Percentiles rank a stretch among this genome's conserved stretches.
Conservation (phyloP, 768 basidiomycete species). For the Trametes sanguinea region DNA sequence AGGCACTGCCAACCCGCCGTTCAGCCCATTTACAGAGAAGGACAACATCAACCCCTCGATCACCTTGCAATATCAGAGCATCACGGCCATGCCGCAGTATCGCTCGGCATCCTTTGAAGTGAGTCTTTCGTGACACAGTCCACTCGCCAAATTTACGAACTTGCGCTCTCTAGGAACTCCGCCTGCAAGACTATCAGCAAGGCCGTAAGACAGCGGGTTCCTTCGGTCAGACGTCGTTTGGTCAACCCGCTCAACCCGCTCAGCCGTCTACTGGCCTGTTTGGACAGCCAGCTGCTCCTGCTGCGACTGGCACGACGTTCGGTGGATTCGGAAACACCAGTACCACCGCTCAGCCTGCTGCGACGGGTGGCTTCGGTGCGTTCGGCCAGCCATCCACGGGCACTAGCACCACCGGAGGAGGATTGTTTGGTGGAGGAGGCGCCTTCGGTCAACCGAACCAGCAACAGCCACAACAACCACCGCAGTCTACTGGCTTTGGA, state of each 20-base stretch:
- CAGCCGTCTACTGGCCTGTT: conserved; percentile 31
- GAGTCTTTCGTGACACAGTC: conserved; percentile 22
- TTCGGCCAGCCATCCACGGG: conserved; percentile 38
- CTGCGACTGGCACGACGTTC: conserved; percentile 34
- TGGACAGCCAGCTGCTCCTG: conserved; percentile 34
- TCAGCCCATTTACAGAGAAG: conserved; percentile 61
- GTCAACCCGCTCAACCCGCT: conserved; percentile 29
- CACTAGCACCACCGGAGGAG: conserved; percentile 24
- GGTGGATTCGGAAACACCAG: conserved; percentile 30
- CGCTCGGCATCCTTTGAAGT: conserved; percentile 66
- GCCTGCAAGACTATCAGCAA: conserved; percentile 50
- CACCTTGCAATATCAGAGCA: conserved; percentile 77
- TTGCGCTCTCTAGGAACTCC: conserved; percentile 40
- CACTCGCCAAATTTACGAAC: background rate
- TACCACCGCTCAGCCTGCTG: conserved; percentile 27
- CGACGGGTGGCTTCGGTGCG: conserved; percentile 33
- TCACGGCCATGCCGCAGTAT: conserved; percentile 79
- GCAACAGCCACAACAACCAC: conserved; percentile 33
- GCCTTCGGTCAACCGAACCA: conserved; percentile 35
- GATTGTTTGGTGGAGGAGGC: conserved; percentile 29
- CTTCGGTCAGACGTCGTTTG: conserved; percentile 40
- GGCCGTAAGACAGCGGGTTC: conserved; percentile 44
- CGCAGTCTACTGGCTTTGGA: conserved; percentile 32
- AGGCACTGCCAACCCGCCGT: conserved; percentile 70
- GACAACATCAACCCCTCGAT: conserved; percentile 49